Evolutionary conservation across 1,284 basidiomycete species (phyloP).

Genomic region (Puccinia novopanici): DNA sequence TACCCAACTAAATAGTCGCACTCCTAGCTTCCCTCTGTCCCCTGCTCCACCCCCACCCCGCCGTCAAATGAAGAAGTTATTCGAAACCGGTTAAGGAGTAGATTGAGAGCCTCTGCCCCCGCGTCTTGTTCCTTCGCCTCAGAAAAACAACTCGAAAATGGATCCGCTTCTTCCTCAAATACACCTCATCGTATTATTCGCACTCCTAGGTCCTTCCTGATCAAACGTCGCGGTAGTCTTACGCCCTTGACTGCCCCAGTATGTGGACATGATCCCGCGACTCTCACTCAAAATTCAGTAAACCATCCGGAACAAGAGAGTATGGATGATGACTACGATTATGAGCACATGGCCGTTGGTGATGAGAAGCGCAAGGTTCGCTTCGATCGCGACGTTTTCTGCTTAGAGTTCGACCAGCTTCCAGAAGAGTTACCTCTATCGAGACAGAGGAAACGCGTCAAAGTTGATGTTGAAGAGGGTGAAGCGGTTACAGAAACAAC

Average conservation of each 20-base stretch:
- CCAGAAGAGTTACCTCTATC: slow-evolving; percentile 38
- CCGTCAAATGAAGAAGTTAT: not conserved
- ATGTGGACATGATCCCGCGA: not conserved
- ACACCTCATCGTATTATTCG: slow-evolving; percentile 39
- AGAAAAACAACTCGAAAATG: not conserved
- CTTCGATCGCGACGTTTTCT: slow-evolving; percentile 46
- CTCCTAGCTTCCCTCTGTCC: slow-evolving; percentile 10
- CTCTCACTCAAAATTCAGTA: not conserved
- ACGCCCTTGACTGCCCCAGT: slow-evolving; percentile 27
- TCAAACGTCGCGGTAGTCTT: slow-evolving; percentile 32
- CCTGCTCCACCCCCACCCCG: not conserved
- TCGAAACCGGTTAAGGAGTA: slow-evolving; percentile 13
- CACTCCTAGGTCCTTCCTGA: slow-evolving; percentile 41
- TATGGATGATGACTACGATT: not conserved
- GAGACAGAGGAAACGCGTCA: slow-evolving; percentile 1
- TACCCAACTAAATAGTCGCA: slow-evolving; percentile 42
- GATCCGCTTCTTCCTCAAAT: not conserved
- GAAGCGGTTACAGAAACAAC: not conserved
- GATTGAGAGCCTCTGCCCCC: slow-evolving; percentile 9
- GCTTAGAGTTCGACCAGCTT: slow-evolving; percentile 45
- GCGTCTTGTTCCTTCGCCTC: not conserved
- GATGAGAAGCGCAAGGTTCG: slow-evolving; percentile 39
- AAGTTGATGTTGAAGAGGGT: not conserved
- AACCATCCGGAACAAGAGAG: not conserved
- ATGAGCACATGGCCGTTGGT: not conserved